Evolutionary conservation across 2,329 filamentous ascomycete genomes (phyloP).

Genomic region (Aspergillus tanneri): DNA sequence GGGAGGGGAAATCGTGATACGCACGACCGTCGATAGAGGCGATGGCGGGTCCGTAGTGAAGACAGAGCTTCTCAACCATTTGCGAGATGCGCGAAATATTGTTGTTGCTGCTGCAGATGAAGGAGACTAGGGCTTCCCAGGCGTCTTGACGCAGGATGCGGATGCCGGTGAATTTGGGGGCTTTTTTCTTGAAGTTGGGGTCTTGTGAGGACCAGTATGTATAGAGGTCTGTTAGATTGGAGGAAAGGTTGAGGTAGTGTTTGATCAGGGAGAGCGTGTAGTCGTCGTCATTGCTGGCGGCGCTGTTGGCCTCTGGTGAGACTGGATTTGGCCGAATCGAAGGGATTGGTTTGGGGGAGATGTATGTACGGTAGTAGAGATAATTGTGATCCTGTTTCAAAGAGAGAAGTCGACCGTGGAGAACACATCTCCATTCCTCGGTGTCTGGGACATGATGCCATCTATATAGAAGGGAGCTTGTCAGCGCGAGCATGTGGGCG

Average conservation of each 20-base stretch:
- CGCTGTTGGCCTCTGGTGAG: slow-evolving; percentile 25
- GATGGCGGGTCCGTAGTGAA: slow-evolving; percentile 77
- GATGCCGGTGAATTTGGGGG: slow-evolving; percentile 83
- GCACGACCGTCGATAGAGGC: slow-evolving; percentile 66
- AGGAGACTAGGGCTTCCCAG: slow-evolving; percentile 90
- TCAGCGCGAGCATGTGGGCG: slow-evolving; percentile 1
- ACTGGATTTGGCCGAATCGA: slow-evolving; percentile 26
- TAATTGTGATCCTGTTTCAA: slow-evolving; percentile 76
- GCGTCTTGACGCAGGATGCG: slow-evolving; percentile 91
- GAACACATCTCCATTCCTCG: slow-evolving; percentile 85
- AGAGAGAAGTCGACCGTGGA: slow-evolving; percentile 80
- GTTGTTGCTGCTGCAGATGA: slow-evolving; percentile 99
- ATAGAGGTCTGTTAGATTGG: slow-evolving; percentile 76
- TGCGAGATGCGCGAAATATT: slow-evolving; percentile 93
- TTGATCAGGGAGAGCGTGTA: slow-evolving; percentile 72
- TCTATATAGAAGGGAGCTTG: slow-evolving; percentile 45
- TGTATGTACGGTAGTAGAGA: slow-evolving; percentile 77
- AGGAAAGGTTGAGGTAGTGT: slow-evolving; percentile 82
- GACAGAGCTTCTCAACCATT: slow-evolving; percentile 92
- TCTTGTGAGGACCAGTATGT: slow-evolving; percentile 83
- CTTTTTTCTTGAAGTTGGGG: slow-evolving; percentile 82
- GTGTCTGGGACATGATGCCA: slow-evolving; percentile 75
- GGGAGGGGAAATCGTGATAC: slow-evolving; percentile 84
- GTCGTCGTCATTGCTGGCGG: slow-evolving; percentile 56
- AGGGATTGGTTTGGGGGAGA: slow-evolving; percentile 34